Percentiles rank a stretch among this genome's conserved stretches.
These are phyloP conservation scores for Nematodospora anomalae DNA, from an alignment of 1,139 yeast genomes.

Conservation along the genomic window DNA sequence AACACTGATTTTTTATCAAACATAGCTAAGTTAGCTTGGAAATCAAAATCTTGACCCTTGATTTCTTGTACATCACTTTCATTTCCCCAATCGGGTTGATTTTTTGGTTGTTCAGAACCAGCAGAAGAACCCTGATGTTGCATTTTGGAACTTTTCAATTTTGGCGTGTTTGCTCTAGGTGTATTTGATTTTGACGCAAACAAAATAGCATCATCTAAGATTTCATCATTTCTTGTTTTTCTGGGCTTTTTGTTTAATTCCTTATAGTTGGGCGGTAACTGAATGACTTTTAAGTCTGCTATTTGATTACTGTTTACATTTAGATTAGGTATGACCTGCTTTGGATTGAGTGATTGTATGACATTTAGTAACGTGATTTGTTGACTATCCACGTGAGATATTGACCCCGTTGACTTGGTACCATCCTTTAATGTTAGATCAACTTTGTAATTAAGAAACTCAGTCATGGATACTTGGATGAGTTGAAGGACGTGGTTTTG, in stretches of 20 bases:
- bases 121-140: neutral
- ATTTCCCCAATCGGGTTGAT: slow-evolving; percentile 45
- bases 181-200: slow-evolving; percentile 20
- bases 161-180: slow-evolving; percentile 20
- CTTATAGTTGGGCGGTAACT: slow-evolving; percentile 41
- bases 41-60: slow-evolving; percentile 75
- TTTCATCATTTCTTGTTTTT: slow-evolving; percentile 12
- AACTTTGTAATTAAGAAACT: slow-evolving; percentile 57
- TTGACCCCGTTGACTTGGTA: slow-evolving; percentile 44
- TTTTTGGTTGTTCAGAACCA: neutral
- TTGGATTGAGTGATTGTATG: slow-evolving; percentile 21
- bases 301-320: slow-evolving; percentile 36
- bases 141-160: slow-evolving; percentile 7
- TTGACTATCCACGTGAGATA: slow-evolving; percentile 43
- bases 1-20: slow-evolving; percentile 83
- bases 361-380: slow-evolving; percentile 41
- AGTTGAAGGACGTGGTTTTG: slow-evolving; percentile 1
- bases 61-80: slow-evolving; percentile 47
- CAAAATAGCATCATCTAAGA: slow-evolving; percentile 30
- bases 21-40: slow-evolving; percentile 76
- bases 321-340: slow-evolving; percentile 20
- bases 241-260: slow-evolving; percentile 20
- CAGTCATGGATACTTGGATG: slow-evolving; percentile 24
- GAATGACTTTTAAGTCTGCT: slow-evolving; percentile 50
- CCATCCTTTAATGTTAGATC: slow-evolving; percentile 50